These are phyloP conservation scores for Calonectria henricotiae DNA, from an alignment of 2,329 filamentous ascomycete species.

Conservation along the genomic window DNA sequence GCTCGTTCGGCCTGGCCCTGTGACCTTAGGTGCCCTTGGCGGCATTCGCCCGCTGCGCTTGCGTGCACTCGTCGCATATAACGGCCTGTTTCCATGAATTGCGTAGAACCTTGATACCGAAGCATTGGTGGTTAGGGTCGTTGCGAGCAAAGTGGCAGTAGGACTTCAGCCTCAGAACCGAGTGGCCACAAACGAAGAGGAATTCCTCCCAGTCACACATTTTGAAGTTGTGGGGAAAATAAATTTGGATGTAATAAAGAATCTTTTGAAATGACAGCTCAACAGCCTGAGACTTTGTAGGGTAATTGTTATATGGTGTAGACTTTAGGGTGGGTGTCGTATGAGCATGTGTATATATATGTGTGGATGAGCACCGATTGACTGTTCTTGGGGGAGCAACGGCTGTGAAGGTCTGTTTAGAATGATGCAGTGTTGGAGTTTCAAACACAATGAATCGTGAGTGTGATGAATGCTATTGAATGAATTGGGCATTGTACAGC, in stretches of 20 bases:
- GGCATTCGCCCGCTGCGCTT: background rate
- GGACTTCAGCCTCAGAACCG: slow-evolving; percentile 72
- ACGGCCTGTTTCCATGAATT: slow-evolving; percentile 72
- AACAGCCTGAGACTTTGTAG: background rate
- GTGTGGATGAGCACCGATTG: background rate
- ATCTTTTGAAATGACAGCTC: background rate
- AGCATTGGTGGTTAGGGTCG: slow-evolving; percentile 79
- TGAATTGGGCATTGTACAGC: background rate
- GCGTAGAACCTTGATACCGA: slow-evolving; percentile 77
- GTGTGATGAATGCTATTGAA: background rate
- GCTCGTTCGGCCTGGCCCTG: background rate
- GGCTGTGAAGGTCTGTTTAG: background rate
- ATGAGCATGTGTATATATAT: slow-evolving; percentile 2
- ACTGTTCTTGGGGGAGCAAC: slow-evolving; percentile 5
- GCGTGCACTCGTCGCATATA: slow-evolving; percentile 67
- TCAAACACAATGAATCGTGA: background rate
- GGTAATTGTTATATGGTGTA: background rate
- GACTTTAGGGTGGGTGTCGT: background rate
- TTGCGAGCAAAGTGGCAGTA: slow-evolving; percentile 85
- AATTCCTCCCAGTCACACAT: slow-evolving; percentile 85
- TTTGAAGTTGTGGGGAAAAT: slow-evolving; percentile 40
- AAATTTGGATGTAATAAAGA: background rate
- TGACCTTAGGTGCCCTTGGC: background rate
- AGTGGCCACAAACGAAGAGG: slow-evolving; percentile 77
- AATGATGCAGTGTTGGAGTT: background rate